Evolutionary conservation across 1,284 basidiomycete species (phyloP).

Genomic region (Trichosporon coremiiforme): DNA sequence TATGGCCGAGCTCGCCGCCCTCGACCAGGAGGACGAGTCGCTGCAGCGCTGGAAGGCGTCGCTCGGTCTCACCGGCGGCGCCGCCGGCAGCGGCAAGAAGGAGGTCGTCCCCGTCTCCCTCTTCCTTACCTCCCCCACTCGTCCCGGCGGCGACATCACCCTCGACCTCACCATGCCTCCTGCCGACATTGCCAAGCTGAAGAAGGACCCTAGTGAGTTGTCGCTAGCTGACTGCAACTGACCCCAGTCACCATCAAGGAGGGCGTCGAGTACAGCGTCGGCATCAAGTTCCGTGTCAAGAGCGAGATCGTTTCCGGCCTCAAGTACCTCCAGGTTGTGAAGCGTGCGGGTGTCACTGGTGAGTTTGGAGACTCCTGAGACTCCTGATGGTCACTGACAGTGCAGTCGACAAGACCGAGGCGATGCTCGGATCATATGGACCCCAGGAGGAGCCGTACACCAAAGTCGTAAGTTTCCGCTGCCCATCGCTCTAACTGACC

Average conservation of each 20-base stretch:
- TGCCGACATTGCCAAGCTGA: constrained; percentile 57
- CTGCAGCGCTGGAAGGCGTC: constrained; percentile 63
- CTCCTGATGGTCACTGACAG: constrained; percentile 28
- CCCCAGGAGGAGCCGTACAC: constrained; percentile 54
- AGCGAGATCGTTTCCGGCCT: constrained; percentile 61
- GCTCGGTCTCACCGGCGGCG: constrained; percentile 57
- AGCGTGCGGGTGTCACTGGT: constrained; percentile 56
- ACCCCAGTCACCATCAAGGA: constrained; percentile 59
- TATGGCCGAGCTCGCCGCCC: constrained; percentile 60
- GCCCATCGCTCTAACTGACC: background rate
- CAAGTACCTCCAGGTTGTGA: constrained; percentile 61
- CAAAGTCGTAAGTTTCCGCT: constrained; percentile 53
- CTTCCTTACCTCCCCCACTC: constrained; percentile 58
- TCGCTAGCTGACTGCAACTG: background rate
- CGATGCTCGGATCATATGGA: constrained; percentile 62
- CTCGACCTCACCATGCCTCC: constrained; percentile 58
- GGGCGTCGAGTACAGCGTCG: constrained; percentile 62
- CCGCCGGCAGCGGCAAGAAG: constrained; percentile 44
- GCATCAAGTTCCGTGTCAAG: constrained; percentile 56
- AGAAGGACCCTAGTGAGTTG: constrained; percentile 58
- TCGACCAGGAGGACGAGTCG: constrained; percentile 61
- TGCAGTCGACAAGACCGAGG: constrained; percentile 51
- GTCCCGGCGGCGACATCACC: constrained; percentile 54
- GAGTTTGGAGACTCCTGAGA: constrained; percentile 42
- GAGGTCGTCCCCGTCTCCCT: constrained; percentile 57